These are phyloP conservation scores for Phytopythium aichiense DNA, from an alignment of 352 stramenopile species.

Conservation along the genomic window DNA sequence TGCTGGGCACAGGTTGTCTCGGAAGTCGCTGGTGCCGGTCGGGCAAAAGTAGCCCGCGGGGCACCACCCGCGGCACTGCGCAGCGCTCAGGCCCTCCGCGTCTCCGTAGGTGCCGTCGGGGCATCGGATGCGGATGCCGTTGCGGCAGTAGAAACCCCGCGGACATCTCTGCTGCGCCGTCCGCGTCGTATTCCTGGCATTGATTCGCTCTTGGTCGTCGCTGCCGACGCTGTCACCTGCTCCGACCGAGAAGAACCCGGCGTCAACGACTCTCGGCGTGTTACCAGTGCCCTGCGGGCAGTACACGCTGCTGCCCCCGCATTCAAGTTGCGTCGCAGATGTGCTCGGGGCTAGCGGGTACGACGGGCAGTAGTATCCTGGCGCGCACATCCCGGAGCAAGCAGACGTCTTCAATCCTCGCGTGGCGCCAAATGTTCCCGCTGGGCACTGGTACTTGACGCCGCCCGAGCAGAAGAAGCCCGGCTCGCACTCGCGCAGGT, in stretches of 20 bases:
- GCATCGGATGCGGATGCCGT: conserved; percentile 61
- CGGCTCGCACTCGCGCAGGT: conserved; percentile 57
- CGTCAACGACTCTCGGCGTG: conserved; percentile 28
- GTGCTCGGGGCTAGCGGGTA: conserved; percentile 40
- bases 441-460: conserved; percentile 63
- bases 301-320: conserved; percentile 42
- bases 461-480: conserved; percentile 75
- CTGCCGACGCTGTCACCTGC: conserved; percentile 24
- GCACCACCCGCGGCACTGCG: conserved; percentile 62
- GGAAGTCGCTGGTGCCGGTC: conserved; percentile 44
- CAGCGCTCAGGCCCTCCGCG: conserved; percentile 35
- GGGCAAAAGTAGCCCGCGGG: conserved; percentile 66
- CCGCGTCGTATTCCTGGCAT: conserved; percentile 52
- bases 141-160: conserved; percentile 63
- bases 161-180: conserved; percentile 47
- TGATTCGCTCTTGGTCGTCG: conserved; percentile 5
- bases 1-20: conserved; percentile 27
- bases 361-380: conserved; percentile 73
- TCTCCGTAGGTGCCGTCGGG: conserved; percentile 65
- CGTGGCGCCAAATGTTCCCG: conserved; percentile 62
- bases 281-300: conserved; percentile 60
- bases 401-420: conserved; percentile 25
- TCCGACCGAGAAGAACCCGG: conserved; percentile 50
- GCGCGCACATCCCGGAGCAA: conserved; percentile 60
- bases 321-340: conserved; percentile 39